Evolutionary conservation across 371 early-diverging fungal species (phyloP), one percentile per base, ranked within the genome.

Genomic region (Smittium mucronatum): DNA sequence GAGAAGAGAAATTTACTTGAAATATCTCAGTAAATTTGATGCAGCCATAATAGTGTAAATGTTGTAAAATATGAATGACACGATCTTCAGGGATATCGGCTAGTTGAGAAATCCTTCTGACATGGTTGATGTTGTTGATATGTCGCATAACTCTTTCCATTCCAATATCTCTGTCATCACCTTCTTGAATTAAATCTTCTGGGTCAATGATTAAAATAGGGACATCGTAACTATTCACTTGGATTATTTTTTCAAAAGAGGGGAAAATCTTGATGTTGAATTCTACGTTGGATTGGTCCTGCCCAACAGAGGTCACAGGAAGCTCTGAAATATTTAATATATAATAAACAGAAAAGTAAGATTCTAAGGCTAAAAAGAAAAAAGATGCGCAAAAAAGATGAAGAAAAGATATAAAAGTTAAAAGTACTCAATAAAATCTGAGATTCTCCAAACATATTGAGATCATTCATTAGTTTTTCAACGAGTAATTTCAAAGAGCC

Each of bases 221-320:
- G 25, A 77, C 78, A 16, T 77, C 71, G 67, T 72, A 78, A 31
- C 67, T 57, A 63, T 35, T 36, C n/a, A 77, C 76, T 0, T 71
- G 61, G 15, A 28, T 36, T 1, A 78, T 77, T 29, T 57, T 70
- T 15, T 73, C 74, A 29, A 72, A 77, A 58, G 69, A 58, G 47
- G 78, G 78, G 61, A 77, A 77, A 69, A 77, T 70, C 69, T 75
- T 78, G 34, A 77, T 75, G 34, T 78, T 78, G 64, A 77, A 72
- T 0, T 78, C 77, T 0, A 75, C 74, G 17, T 70, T 69, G 11
- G 68, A 70, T 68, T 74, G 61, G 47, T 72, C 70, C 64, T 75
- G 68, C 25, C 33, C 35, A 11, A 34, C 68, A 34, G 58, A n/a
- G 26, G 57, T 30, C 5, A 30, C 33, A 16, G 63, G 63, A 5